These are phyloP conservation scores for Nothopassalora personata DNA, from an alignment of 2,329 filamentous ascomycete genomes.

Conservation along the genomic window DNA sequence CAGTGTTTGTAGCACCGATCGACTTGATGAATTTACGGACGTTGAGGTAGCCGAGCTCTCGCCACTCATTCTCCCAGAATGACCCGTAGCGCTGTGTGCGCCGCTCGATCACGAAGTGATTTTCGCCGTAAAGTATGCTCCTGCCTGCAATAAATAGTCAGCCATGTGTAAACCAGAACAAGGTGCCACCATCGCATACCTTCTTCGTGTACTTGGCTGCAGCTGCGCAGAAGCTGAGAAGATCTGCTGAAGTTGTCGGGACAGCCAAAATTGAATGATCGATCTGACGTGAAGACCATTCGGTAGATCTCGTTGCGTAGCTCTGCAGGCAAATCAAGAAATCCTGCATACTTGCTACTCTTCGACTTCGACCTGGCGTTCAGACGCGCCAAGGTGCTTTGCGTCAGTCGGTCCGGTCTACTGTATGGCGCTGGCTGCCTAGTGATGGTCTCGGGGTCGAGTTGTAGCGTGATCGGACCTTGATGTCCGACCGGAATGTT, in stretches of 20 bases:
- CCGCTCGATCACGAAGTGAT: slow-evolving; percentile 43
- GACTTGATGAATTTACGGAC: slow-evolving; percentile 42
- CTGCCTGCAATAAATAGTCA: slow-evolving; percentile 28
- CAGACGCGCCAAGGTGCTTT: slow-evolving; percentile 14
- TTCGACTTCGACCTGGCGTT: slow-evolving; percentile 19
- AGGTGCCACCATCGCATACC: slow-evolving; percentile 8
- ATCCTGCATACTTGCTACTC: slow-evolving; percentile 15
- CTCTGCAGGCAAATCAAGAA: slow-evolving; percentile 38
- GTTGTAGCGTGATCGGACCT: slow-evolving; percentile 41
- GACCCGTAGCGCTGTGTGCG: slow-evolving; percentile 31
- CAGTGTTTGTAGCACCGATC: slow-evolving; percentile 45
- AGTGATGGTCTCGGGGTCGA: slow-evolving; percentile 29
- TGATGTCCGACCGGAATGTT: slow-evolving; percentile 42
- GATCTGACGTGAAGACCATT: slow-evolving; percentile 35
- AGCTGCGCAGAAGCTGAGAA: slow-evolving; percentile 43
- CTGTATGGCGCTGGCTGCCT: neutral
- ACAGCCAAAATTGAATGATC: slow-evolving; percentile 33
- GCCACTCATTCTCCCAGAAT: slow-evolving; percentile 40
- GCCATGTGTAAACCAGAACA: slow-evolving; percentile 1
- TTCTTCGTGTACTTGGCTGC: slow-evolving; percentile 35
- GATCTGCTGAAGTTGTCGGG: slow-evolving; percentile 38
- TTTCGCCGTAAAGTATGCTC: slow-evolving; percentile 47
- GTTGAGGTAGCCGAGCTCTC: slow-evolving; percentile 29
- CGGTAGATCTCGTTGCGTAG: slow-evolving; percentile 46
- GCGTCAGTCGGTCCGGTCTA: slow-evolving; percentile 8